phyloP scores from a whole-genome alignment of 2,329 filamentous ascomycete genomes.

The Akanthomyces muscarius region DNA sequence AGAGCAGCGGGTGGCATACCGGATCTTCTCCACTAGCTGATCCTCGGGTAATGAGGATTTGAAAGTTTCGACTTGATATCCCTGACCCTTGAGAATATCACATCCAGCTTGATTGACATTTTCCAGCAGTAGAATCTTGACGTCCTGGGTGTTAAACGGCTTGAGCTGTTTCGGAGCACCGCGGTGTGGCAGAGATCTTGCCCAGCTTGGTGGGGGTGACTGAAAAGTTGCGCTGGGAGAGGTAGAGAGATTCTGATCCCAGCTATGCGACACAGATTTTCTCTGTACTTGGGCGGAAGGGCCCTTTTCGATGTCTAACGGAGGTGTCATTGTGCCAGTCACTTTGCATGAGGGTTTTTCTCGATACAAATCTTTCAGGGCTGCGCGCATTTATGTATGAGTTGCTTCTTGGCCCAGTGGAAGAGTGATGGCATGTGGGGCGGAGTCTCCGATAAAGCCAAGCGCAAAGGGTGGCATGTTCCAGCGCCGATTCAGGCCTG shows the following conservation, averaged over 20 bases:
- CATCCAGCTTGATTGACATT: constrained; percentile 91
- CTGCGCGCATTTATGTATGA: constrained; percentile 13
- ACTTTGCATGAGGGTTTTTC: constrained; percentile 5
- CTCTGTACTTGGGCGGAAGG: constrained; percentile 32
- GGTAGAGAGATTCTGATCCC: constrained; percentile 59
- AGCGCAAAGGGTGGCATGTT: background rate
- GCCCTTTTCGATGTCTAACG: constrained; percentile 44
- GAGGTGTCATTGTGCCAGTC: constrained; percentile 38
- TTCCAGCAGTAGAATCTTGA: constrained; percentile 92
- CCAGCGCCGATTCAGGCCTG: constrained; percentile 4
- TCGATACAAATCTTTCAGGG: background rate
- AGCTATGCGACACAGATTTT: constrained; percentile 50
- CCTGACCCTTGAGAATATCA: constrained; percentile 77
- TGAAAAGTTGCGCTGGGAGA: constrained; percentile 74
- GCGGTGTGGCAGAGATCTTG: constrained; percentile 37
- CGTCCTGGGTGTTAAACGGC: constrained; percentile 91
- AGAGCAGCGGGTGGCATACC: constrained; percentile 47
- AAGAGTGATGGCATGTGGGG: constrained; percentile 15
- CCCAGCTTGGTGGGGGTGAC: constrained; percentile 64
- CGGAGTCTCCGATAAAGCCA: constrained; percentile 12
- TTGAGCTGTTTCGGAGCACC: constrained; percentile 71
- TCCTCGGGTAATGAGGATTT: constrained; percentile 90
- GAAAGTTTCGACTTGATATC: constrained; percentile 90
- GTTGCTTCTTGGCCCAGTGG: constrained; percentile 7
- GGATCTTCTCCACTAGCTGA: constrained; percentile 94